phyloP scores from a whole-genome alignment of 768 basidiomycete species.

The Neoboletus brunneissimus region DNA sequence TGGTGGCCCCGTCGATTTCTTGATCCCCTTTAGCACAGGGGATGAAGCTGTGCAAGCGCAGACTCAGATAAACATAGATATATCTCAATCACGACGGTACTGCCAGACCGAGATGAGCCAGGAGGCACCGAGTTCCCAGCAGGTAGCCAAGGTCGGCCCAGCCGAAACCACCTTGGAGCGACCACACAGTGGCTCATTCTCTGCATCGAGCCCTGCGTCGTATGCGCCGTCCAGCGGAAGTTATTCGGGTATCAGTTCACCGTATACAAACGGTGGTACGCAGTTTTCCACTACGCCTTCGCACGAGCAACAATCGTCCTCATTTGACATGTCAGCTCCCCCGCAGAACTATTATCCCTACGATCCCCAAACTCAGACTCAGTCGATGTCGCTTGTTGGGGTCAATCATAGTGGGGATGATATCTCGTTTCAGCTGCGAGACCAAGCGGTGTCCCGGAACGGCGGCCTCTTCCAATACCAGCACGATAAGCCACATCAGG shows the following conservation, averaged over 20 bases:
- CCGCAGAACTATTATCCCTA: slow-evolving; percentile 22
- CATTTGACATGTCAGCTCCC: slow-evolving; percentile 21
- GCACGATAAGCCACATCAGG: slow-evolving; percentile 25
- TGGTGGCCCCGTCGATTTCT: slow-evolving; percentile 19
- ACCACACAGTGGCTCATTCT: slow-evolving; percentile 18
- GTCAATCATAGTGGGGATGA: slow-evolving; percentile 17
- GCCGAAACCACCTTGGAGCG: slow-evolving; percentile 20
- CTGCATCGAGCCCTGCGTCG: slow-evolving; percentile 24
- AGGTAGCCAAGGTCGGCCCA: slow-evolving; percentile 8
- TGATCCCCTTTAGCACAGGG: slow-evolving; percentile 21
- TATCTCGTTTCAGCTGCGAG: slow-evolving; percentile 16
- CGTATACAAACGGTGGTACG: slow-evolving; percentile 22
- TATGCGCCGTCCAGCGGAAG: slow-evolving; percentile 24
- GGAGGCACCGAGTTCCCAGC: slow-evolving; percentile 7
- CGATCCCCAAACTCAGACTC: slow-evolving; percentile 13
- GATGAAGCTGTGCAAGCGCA: slow-evolving; percentile 17
- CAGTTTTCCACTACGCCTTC: slow-evolving; percentile 18
- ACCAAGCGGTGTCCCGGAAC: slow-evolving; percentile 17
- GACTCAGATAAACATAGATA: slow-evolving; percentile 12
- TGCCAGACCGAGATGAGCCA: slow-evolving; percentile 11
- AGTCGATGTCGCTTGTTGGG: slow-evolving; percentile 21
- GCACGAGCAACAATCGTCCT: slow-evolving; percentile 20
- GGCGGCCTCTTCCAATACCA: slow-evolving; percentile 15
- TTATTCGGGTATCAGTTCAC: slow-evolving; percentile 25
- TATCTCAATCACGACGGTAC: slow-evolving; percentile 17